Base-by-base conservation (phyloP, 2,329 filamentous ascomycete species). In the Apiospora koreana region DNA sequence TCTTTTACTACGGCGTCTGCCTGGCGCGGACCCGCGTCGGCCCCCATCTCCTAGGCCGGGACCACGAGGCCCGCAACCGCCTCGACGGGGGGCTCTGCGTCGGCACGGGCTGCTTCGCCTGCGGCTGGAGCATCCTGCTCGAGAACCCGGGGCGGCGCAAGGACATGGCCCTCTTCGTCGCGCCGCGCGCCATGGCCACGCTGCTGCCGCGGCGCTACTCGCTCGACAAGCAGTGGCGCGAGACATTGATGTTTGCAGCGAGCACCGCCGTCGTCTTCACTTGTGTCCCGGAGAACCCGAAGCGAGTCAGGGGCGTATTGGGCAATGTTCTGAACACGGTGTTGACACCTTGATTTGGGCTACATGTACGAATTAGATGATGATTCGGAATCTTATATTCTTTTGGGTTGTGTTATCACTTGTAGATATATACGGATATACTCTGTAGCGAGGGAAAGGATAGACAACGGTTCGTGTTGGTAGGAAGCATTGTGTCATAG, bases 1-100 rank as follows among this genome's bases (percentile, higher is more conserved):
- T 94, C 14, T 96, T 95, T 79, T 97, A 95, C 83, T 97, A 97
- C 78, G 91, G 92, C 38, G 92, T 97, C 3, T 97, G 94, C 78
- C 88, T 97, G 0, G 86, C 89, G 7, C 88, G 94, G 62, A 94
- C 91, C 1, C 87, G 93, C 14, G 72, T 96, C 8, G 94, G 94
- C 0, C 94, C 94, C 0, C 87, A 79, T 43, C 28, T 95, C 16
- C 82, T 95, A 31, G 87, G 89, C n/a, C 83, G 78, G 23, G 85
- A 88, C 71, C 79, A 79, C 0, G 74, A 78, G 1, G 77, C 82
- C 31, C 81, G 86, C 35, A 87, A 89, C 76, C 79, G 76, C 67
- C 87, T 91, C 71, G 89, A 92, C 71, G 80, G 84, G 7, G 91
- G 91, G 2, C 77, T 94, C 12, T 95, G 93, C 75, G 89, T 97